Evolutionary conservation across 2,329 filamentous ascomycete species (phyloP).

Genomic region (Phaeophleospora eucalypticola): DNA sequence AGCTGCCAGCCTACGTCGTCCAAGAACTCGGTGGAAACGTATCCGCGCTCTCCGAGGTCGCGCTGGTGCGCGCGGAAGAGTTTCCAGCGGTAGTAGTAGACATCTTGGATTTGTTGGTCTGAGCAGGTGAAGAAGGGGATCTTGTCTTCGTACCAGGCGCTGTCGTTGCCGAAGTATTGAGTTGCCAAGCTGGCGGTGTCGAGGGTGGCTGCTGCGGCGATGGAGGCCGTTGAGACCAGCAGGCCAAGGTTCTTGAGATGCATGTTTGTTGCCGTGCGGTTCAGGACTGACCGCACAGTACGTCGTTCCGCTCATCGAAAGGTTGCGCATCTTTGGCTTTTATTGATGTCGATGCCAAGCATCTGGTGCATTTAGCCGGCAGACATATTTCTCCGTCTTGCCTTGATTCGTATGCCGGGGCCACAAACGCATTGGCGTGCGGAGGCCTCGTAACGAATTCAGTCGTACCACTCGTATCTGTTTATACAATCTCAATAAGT

Average conservation of each 20-base stretch:
- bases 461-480: no score
- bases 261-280: background rate
- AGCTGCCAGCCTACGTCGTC: slow-evolving; percentile 44
- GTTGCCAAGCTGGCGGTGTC: slow-evolving; percentile 27
- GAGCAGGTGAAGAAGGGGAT: slow-evolving; percentile 41
- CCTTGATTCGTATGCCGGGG: no score
- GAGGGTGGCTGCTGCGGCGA: slow-evolving; percentile 15
- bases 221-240: background rate
- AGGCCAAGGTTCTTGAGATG: background rate
- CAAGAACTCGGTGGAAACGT: slow-evolving; percentile 44
- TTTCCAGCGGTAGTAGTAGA: slow-evolving; percentile 47
- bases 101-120: slow-evolving; percentile 37
- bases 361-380: no score
- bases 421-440: no score
- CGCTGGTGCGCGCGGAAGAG: slow-evolving; percentile 44
- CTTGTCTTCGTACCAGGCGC: slow-evolving; percentile 38
- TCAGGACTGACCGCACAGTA: no score
- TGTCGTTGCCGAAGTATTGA: slow-evolving; percentile 40
- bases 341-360: no score
- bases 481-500: no score
- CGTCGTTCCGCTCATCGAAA: no score
- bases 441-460: no score
- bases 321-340: no score
- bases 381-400: no score
- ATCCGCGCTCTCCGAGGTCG: slow-evolving; percentile 40